phyloP scores from a whole-genome alignment of 1,139 yeast species.

The Pichiaceae sp. region DNA sequence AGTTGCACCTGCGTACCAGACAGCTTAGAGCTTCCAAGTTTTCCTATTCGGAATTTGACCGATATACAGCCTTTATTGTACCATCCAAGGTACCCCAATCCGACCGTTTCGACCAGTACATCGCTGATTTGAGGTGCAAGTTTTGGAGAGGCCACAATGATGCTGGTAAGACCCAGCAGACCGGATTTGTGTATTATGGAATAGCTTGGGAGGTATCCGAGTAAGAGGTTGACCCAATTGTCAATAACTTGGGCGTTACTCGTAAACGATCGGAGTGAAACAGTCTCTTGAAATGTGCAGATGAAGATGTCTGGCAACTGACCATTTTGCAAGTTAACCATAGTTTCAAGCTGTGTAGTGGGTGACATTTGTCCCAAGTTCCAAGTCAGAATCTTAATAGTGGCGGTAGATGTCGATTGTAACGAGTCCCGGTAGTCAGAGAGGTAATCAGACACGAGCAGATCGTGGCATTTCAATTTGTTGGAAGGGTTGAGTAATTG shows the following conservation, averaged over 20 bases:
- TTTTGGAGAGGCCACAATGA: constrained; percentile 28
- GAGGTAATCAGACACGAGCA: constrained; percentile 13
- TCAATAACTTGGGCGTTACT: constrained; percentile 33
- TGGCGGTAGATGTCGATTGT: constrained; percentile 4
- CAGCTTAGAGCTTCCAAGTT: constrained; percentile 20
- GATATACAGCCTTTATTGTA: constrained; percentile 53
- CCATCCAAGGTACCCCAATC: constrained; percentile 50
- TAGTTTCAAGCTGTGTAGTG: constrained; percentile 11
- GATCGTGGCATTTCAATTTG: constrained; percentile 11
- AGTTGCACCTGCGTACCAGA: constrained; percentile 32
- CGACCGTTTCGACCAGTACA: constrained; percentile 34
- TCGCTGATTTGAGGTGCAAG: constrained; percentile 29
- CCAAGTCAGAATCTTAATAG: constrained; percentile 32
- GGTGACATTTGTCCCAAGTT: constrained; percentile 35
- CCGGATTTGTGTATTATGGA: constrained; percentile 32
- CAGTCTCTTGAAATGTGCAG: constrained; percentile 43
- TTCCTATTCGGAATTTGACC: constrained; percentile 26
- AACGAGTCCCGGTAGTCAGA: constrained; percentile 10
- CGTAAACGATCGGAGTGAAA: constrained; percentile 38
- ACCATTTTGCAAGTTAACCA: constrained; percentile 15
- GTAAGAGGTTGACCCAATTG: constrained; percentile 27
- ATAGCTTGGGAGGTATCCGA: constrained; percentile 20
- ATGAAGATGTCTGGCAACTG: constrained; percentile 31
- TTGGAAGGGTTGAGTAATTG: constrained; percentile 18
- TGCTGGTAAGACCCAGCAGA: constrained; percentile 39